These are phyloP conservation scores for Taphrina sp. DNA, from an alignment of 1,139 yeast species.

Conservation along the genomic window DNA sequence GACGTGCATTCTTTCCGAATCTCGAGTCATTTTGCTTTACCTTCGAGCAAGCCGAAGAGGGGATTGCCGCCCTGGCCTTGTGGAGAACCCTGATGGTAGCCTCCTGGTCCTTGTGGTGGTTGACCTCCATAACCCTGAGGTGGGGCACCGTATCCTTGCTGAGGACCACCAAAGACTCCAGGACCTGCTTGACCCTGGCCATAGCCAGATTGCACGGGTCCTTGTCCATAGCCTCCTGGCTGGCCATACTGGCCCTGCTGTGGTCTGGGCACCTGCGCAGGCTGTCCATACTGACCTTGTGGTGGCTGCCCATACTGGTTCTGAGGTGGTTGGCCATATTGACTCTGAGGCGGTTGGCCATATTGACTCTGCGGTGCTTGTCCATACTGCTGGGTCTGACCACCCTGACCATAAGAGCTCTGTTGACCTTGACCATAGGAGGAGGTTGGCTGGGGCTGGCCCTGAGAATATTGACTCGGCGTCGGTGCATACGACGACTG, in stretches of 20 bases:
- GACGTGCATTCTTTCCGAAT: too few relatives aligned
- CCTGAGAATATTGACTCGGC: conserved; percentile 19
- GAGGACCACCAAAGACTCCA: conserved; percentile 8
- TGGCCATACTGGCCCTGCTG: conserved; percentile 41
- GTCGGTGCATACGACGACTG: conserved; percentile 29
- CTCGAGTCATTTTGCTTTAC: too few relatives aligned
- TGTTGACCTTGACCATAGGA: conserved; percentile 25
- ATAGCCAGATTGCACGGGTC: conserved; percentile 6
- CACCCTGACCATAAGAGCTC: background rate
- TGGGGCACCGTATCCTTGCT: background rate
- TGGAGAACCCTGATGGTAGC: conserved; percentile 16
- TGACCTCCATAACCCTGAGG: conserved; percentile 29
- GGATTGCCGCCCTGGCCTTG: conserved; percentile 21
- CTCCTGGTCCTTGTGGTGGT: conserved; percentile 8
- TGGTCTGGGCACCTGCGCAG: conserved; percentile 38
- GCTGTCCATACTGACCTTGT: conserved; percentile 42
- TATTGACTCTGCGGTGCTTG: conserved; percentile 39
- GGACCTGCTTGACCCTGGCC: conserved; percentile 22
- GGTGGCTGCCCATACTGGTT: conserved; percentile 16
- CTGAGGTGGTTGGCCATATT: conserved; percentile 25
- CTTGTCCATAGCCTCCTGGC: conserved; percentile 38
- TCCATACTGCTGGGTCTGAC: conserved; percentile 13
- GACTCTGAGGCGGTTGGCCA: conserved; percentile 41
- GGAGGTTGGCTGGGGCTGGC: background rate
- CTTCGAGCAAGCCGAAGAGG: conserved; percentile 16